A percentile compares a stretch with the other conserved stretches of the same genome.
Evolutionary conservation across 2,329 filamentous ascomycete genomes (phyloP).

Genomic region (Aaosphaeria pasadenensis): DNA sequence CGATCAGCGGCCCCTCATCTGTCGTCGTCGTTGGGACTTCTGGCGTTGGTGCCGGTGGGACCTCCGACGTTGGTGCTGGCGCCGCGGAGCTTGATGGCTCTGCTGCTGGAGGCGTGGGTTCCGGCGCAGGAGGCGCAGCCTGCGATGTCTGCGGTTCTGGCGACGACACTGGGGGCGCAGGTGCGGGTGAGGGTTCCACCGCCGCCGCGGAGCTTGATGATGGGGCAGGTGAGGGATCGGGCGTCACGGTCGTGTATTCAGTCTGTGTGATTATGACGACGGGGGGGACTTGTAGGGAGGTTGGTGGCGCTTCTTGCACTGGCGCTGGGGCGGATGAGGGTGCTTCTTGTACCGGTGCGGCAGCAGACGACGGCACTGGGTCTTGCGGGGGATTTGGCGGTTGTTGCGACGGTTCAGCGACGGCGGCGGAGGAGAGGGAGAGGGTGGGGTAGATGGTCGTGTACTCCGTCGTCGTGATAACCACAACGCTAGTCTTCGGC

Average conservation of each 20-base stretch:
- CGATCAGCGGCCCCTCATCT: conserved; percentile 8
- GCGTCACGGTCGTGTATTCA: conserved; percentile 24
- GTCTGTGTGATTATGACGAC: conserved; percentile 23
- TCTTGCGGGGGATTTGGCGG: not conserved
- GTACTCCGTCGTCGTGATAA: conserved; percentile 26
- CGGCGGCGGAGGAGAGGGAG: conserved; percentile 1
- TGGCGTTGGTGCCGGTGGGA: conserved; percentile 10
- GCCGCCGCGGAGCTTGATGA: not conserved
- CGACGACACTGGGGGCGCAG: not conserved
- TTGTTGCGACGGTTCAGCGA: not conserved
- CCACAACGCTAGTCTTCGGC: not conserved
- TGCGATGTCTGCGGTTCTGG: conserved; percentile 1
- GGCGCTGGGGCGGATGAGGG: not conserved
- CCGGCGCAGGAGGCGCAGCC: conserved; percentile 3
- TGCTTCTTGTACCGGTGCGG: not conserved
- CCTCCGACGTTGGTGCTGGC: not conserved
- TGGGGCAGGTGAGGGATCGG: not conserved
- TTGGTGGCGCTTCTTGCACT: conserved; percentile 1
- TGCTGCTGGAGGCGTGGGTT: conserved; percentile 5
- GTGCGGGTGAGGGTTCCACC: not conserved
- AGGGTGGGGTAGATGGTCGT: conserved; percentile 17
- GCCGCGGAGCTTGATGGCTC: not conserved
- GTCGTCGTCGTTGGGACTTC: conserved; percentile 17
- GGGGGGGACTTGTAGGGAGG: conserved; percentile 13
- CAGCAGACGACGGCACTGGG: not conserved